These are phyloP conservation scores for Erythrophleum fordii DNA, from an alignment of 306 rosid genomes.

Conservation along the genomic window DNA sequence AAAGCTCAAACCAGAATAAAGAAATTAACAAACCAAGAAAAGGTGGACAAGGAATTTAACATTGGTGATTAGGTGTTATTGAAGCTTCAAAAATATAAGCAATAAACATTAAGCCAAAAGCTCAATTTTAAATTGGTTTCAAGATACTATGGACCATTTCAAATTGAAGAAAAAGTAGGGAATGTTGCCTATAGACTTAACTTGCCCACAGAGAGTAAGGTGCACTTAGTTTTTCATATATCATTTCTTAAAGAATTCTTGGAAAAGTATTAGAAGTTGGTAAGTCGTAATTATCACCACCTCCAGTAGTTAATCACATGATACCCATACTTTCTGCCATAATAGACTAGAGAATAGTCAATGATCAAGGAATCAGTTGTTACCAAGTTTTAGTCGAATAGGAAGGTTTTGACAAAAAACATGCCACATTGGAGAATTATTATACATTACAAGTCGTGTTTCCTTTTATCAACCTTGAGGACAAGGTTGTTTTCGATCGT, in stretches of 20 bases:
- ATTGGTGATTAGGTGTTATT: no score
- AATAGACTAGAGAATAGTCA: background rate
- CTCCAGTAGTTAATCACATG: no score
- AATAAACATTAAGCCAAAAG: no score
- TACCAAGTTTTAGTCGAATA: background rate
- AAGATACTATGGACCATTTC: background rate
- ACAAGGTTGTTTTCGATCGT: background rate
- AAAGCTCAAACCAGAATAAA: no score
- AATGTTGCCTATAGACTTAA: background rate
- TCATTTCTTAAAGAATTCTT: background rate
- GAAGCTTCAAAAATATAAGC: no score
- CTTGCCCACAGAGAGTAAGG: background rate
- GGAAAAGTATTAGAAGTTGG: no score
- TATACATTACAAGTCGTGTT: accelerated
- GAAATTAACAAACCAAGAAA: no score
- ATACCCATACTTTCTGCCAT: background rate
- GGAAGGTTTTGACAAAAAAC: background rate
- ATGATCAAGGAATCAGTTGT: no score
- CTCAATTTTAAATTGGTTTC: no score
- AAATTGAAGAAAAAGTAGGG: background rate
- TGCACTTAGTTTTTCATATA: background rate
- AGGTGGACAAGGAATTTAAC: no score
- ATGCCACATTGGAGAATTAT: background rate
- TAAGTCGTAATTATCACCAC: no score
- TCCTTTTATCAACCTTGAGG: background rate